Evolutionary conservation across 1,284 basidiomycete species (phyloP).

Genomic region (Anthracocystis walkeri): DNA sequence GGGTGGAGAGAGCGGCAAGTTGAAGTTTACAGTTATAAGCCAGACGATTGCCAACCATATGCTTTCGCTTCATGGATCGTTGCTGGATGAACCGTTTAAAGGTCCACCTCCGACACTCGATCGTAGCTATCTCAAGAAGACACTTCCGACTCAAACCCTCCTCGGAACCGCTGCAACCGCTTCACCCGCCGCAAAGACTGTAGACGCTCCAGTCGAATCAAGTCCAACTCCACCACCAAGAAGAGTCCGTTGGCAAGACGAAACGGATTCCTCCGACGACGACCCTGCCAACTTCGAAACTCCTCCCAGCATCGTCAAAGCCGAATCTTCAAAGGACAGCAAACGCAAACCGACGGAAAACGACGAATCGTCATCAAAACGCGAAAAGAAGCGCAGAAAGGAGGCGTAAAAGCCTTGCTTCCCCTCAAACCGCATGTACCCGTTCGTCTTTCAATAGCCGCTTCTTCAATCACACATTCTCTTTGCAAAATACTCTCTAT

Average conservation of each 20-base stretch:
- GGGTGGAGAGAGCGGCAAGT: conserved; percentile 78
- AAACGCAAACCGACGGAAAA: conserved; percentile 29
- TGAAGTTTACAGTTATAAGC: conserved; percentile 91
- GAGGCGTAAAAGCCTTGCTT: conserved; percentile 10
- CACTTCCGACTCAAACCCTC: conserved; percentile 37
- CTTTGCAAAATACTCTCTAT: too few species aligned
- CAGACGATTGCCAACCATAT: conserved; percentile 93
- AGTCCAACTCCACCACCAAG: conserved; percentile 19
- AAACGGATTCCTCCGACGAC: conserved; percentile 29
- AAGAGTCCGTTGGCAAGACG: conserved; percentile 44
- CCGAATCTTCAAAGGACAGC: conserved; percentile 2
- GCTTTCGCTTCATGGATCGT: conserved; percentile 90
- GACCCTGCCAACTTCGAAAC: conserved; percentile 13
- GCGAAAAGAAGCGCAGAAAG: conserved; percentile 45
- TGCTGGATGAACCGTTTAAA: conserved; percentile 86
- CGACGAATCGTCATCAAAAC: conserved; percentile 5
- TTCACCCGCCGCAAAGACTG: background rate
- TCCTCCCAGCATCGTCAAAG: conserved; percentile 14
- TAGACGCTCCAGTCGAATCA: background rate
- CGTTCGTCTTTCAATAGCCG: background rate
- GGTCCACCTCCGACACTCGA: conserved; percentile 56
- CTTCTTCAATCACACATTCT: background rate
- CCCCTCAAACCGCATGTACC: background rate
- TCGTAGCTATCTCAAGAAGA: conserved; percentile 43
- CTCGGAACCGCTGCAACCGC: conserved; percentile 13